Base-by-base conservation (phyloP, 179 eudicot species). In the Sideroxylon spinosum region DNA sequence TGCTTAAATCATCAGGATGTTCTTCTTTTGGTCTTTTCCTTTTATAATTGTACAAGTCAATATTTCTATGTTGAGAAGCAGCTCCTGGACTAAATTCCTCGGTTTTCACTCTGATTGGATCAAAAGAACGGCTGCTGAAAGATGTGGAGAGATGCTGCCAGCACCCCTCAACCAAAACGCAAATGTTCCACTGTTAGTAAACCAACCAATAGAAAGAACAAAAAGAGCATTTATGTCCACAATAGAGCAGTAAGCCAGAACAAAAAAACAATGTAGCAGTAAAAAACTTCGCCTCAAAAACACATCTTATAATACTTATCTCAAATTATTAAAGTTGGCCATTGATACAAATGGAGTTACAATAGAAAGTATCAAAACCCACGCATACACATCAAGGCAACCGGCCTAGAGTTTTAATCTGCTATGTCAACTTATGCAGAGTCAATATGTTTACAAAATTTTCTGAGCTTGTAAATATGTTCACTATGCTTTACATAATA, bases 21-120 rank as follows among this genome's bases (percentile, higher is more conserved):
- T 87, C 90, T 79, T 86, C 89, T 82, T 88, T 87, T 56, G 93
- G 95, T 77, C 78, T 84, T 83, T 91, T 86, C 55, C 84, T 86
- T 77, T 48, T 86, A 63, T 56, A 75, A 64, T 79, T 84, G 52
- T 81, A 87, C 14, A 81, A 65, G 66, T 68, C 78, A 67, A 78
- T 52, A 65, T 65, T 75, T 60, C 52, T 74, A 61, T 44, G 65
- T 19, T 81, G 84, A 76, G 88, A 73, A 74, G 25, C 67, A 71
- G 26, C 68, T 23, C 78, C 87, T 23, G 76, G 79, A 71, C 69
- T 79, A 71, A 11, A 60, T 32, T 89, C 92, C 78, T 92, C 98
- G 14, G 79, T 81, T 84, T 92, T 95, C 22, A 89, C 80, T 23
- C 65, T 71, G 7, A 81, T 64, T 71, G 80, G 73, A 78, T 85